Base-by-base conservation (phyloP, 371 early-diverging fungal genomes). In the Mucor irregularis region DNA sequence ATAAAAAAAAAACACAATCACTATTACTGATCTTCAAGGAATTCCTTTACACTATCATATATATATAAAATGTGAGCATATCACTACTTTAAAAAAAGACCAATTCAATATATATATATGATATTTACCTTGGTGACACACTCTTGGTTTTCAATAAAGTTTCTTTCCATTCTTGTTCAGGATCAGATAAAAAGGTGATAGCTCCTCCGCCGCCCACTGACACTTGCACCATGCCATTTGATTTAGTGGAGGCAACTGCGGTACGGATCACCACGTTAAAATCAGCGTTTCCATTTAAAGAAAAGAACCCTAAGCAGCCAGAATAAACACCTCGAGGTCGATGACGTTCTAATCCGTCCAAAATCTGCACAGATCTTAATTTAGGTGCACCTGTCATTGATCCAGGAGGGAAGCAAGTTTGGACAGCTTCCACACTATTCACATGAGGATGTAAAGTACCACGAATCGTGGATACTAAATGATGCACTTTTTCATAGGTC, bases 341-440 rank as follows among this genome's bases (percentile, higher is more conserved):
- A 48, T 78, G 65, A 0, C 62, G 57, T 56, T 96, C 96, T 35
- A 97, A 74, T 21, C 72, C 61, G 53, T 91, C 90, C 22, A 98
- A 66, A 3, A 97, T 64, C 52, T 91, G 85, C 11, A 92, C 85
- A 0, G 95, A 89, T 17, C 97, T 81, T 16, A 86, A 74, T 63
- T 98, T 98, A 5, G 98, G 98, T 1, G 98, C 97, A 7, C 98
- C 98, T 0, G 97, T 98, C 97, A 98, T 96, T 0, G 96, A 95
- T 0, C 96, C 93, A 0, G 97, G 97, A 3, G 97, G 97, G 56
- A 97, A 97, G 55, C 91, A 90, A 14, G 78, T 81, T 28, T 76
- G 82, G 6, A 95, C 58, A 0, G 90, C 91, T 26, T 88, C 83
- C 0, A 93, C 88, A n/a, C 78, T 79, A 49, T 84, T 81, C 1